Conservation (phyloP, 345 rosid genomes). For the Punica granatum region DNA sequence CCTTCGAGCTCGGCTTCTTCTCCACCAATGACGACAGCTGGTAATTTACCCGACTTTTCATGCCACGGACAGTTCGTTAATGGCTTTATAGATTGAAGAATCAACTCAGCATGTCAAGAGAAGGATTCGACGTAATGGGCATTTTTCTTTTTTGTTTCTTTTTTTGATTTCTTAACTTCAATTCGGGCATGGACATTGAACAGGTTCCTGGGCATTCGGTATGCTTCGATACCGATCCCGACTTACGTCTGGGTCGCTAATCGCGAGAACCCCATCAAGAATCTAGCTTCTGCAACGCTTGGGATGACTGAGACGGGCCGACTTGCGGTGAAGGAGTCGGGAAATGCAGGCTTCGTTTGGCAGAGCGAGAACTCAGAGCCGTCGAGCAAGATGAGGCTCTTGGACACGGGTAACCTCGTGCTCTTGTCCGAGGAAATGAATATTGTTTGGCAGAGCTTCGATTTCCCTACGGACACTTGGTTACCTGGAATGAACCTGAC, state of each 20-base stretch:
- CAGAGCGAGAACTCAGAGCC: slow-evolving; percentile 25
- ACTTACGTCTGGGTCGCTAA: slow-evolving; percentile 54
- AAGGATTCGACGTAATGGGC: not conserved
- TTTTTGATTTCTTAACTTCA: not conserved
- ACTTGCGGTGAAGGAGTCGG: slow-evolving; percentile 29
- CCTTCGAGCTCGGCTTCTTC: slow-evolving; percentile 49
- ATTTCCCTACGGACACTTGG: slow-evolving; percentile 51
- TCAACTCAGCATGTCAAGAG: not conserved
- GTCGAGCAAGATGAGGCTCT: slow-evolving; percentile 16
- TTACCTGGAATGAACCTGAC: slow-evolving; percentile 48
- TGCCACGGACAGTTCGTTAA: not conserved
- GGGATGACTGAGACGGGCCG: slow-evolving; percentile 22
- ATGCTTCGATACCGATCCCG: slow-evolving; percentile 40
- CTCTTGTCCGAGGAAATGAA: slow-evolving; percentile 20
- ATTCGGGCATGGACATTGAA: not conserved
- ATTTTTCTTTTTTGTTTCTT: not conserved
- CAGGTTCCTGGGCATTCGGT: slow-evolving; percentile 50
- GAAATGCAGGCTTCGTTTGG: slow-evolving; percentile 26
- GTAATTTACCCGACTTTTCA: not conserved
- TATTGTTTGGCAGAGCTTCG: slow-evolving; percentile 50
- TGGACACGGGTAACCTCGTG: slow-evolving; percentile 46
- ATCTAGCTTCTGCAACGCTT: slow-evolving; percentile 18
- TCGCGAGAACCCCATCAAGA: slow-evolving; percentile 29
- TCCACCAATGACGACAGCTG: slow-evolving; percentile 21
- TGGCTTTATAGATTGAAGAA: not conserved